Evolutionary conservation across 805 yeast genomes (phyloP).

Genomic region (Maudiozyma bulderi): DNA sequence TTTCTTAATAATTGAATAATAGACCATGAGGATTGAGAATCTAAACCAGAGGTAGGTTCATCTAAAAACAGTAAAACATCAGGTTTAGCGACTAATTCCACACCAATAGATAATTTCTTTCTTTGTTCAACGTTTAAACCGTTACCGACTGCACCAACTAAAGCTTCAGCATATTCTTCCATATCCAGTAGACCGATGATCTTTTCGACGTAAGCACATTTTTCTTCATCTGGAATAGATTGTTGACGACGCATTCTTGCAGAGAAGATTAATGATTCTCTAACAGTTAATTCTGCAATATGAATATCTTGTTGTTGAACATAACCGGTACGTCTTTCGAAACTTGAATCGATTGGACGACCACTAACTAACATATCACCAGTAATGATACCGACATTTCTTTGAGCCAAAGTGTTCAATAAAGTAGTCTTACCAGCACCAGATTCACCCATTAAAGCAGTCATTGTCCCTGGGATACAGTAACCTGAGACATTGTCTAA

Average conservation of each 20-base stretch:
- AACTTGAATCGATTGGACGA: conserved; percentile 40
- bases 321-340: conserved; percentile 51
- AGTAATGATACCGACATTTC: conserved; percentile 57
- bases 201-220: conserved; percentile 53
- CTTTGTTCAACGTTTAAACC: conserved; percentile 38
- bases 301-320: conserved; percentile 70
- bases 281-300: conserved; percentile 51
- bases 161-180: conserved; percentile 44
- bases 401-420: conserved; percentile 53
- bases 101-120: conserved; percentile 37
- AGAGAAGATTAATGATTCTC: conserved; percentile 56
- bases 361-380: conserved; percentile 57
- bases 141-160: conserved; percentile 36
- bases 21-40: conserved; percentile 44
- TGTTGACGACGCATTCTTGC: conserved; percentile 56
- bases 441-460: conserved; percentile 65
- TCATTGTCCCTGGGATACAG: conserved; percentile 67
- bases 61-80: conserved; percentile 38
- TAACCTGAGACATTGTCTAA: conserved; percentile 59
- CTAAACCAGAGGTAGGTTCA: conserved; percentile 47
- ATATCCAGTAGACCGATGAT: conserved; percentile 46
- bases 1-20: conserved; percentile 37
- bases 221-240: conserved; percentile 39
- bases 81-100: conserved; percentile 41
- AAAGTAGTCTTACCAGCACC: conserved; percentile 74